Base-by-base conservation (phyloP, 768 basidiomycete genomes). In the Russula earlei region DNA sequence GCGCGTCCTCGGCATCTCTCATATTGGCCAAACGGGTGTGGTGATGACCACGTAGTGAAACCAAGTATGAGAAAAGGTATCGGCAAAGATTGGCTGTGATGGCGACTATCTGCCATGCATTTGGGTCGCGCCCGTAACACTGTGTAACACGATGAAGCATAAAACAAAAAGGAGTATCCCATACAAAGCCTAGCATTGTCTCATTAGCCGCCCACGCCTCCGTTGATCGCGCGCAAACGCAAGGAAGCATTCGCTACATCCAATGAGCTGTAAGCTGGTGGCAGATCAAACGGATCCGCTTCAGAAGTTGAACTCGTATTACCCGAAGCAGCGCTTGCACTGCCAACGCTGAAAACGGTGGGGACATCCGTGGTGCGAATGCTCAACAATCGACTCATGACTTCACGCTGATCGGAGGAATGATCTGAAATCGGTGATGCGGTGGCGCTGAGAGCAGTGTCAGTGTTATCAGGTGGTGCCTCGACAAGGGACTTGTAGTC, bases 181-280 rank as follows among this genome's bases (percentile, higher is more conserved):
- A 45, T 27, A 19, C 31, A 40, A 25, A 40, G 29, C 37, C 34
- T 22, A 14, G 42, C 22, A 14, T 25, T 17, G 20, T 45, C 6
- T 51, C 37, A 41, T 56, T 41, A 19, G 10, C 20, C 24, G 14
- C 22, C 31, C 22, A 31, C 1, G 10, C 42, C 46, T 33, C 40
- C 51, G 27, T 24, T 48, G 29, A 12, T 31, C 4, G 25, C 36
- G 19, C 7, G 27, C 4, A 50, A 17, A 17, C 6, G 55, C 9
- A 44, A 47, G 17, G 52, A 40, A 1, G 59, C 48, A 45, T 36
- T 45, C 7, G 46, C 15, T 40, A 48, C 22, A 38, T 62, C 61
- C n/a, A 59, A 3, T 19, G 38, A 48, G 51, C 46, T 56, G 50
- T 62, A 62, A 9, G 61, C 61, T 3, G 58, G 61, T 1, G 58